Evolutionary conservation across 345 rosid genomes (phyloP).

Genomic region (Boechera stricta): DNA sequence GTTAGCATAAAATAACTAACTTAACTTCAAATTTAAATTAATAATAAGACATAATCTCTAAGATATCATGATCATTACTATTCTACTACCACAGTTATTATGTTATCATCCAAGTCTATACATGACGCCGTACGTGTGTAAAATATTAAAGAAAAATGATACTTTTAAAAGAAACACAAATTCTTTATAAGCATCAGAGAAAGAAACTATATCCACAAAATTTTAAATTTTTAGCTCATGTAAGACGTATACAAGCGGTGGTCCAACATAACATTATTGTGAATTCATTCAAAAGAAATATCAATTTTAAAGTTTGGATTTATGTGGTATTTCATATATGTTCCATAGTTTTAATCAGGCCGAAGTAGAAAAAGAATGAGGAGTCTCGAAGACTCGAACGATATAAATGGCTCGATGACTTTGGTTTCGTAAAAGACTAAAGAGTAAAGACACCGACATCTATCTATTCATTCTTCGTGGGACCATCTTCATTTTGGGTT

Average conservation of each 20-base stretch:
- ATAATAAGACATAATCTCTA: too few relatives aligned
- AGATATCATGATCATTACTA: too few relatives aligned
- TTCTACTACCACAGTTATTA: too few relatives aligned
- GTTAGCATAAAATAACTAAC: too few relatives aligned
- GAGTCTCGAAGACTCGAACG: neutral
- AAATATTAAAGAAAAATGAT: too few relatives aligned
- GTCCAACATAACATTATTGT: neutral
- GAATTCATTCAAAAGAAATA: neutral
- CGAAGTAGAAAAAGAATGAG: neutral
- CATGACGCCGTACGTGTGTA: too few relatives aligned
- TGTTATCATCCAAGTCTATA: too few relatives aligned
- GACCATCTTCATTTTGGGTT: neutral
- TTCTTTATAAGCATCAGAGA: too few relatives aligned
- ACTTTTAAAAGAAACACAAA: too few relatives aligned
- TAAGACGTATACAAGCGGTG: neutral
- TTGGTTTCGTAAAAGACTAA: neutral
- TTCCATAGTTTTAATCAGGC: neutral
- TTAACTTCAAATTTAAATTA: too few relatives aligned
- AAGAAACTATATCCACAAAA: too few relatives aligned
- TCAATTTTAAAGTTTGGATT: neutral
- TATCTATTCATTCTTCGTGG: neutral
- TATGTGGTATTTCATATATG: neutral
- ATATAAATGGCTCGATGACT: neutral
- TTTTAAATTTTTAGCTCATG: too few relatives aligned
- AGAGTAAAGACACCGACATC: slow-evolving; percentile 18